Percentiles rank a stretch among this genome's conserved stretches.
phyloP scores from a whole-genome alignment of 2,329 filamentous ascomycete genomes.

The Stachybotrys chartarum region DNA sequence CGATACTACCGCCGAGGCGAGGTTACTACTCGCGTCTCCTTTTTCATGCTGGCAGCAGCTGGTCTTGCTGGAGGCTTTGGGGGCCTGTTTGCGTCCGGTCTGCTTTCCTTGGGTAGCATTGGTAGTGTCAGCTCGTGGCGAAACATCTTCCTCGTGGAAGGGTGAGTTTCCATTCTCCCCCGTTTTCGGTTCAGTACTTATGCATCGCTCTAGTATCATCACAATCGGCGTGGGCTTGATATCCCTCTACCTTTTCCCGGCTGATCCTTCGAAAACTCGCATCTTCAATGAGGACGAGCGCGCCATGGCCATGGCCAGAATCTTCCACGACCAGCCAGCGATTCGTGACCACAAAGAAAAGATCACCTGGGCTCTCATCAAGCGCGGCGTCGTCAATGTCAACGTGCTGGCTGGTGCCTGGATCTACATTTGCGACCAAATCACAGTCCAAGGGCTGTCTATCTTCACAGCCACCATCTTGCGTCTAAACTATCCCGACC shows the following conservation, averaged over 20 bases:
- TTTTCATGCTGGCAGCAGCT: conserved; percentile 44
- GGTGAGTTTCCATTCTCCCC: conserved; percentile 2
- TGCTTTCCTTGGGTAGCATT: conserved; percentile 13
- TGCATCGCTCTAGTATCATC: conserved; percentile 27
- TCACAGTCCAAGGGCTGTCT: conserved; percentile 48
- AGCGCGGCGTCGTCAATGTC: conserved; percentile 36
- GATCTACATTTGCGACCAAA: conserved; percentile 51
- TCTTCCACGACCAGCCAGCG: conserved; percentile 25
- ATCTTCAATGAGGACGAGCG: conserved; percentile 47
- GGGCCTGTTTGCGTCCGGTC: conserved; percentile 45
- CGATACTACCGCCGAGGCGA: conserved; percentile 51
- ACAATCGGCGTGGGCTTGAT: conserved; percentile 39
- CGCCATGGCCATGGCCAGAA: conserved; percentile 44
- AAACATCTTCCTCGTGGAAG: conserved; percentile 59
- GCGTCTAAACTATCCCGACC: conserved; percentile 17
- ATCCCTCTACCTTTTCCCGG: conserved; percentile 46
- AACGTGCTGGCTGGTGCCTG: conserved; percentile 17
- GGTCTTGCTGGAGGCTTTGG: conserved; percentile 52
- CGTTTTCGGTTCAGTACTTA: neutral
- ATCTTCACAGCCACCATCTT: conserved; percentile 44
- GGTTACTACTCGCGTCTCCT: conserved; percentile 46
- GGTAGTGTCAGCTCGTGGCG: conserved; percentile 36
- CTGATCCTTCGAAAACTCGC: conserved; percentile 36
- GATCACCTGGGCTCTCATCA: conserved; percentile 40
- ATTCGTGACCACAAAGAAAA: conserved; percentile 36